Conservation (phyloP, 176 grass and related monocot genomes). For the Poa pratensis region DNA sequence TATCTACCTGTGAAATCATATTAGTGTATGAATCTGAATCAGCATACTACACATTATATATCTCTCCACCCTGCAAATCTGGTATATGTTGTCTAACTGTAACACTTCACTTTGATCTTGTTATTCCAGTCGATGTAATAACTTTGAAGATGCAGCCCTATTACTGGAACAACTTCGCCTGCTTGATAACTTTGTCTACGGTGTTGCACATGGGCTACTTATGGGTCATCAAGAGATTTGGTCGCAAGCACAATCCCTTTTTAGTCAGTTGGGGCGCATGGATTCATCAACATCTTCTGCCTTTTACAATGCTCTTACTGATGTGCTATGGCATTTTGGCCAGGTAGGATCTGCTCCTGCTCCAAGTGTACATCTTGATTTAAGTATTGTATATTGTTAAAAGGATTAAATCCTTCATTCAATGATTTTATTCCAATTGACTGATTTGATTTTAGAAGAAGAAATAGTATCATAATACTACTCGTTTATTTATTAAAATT, state of each 20-base stretch:
- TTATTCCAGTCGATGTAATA: conserved; percentile 86
- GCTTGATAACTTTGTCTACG: conserved; percentile 95
- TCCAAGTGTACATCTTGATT: conserved; percentile 20
- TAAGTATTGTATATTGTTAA: conserved; percentile 15
- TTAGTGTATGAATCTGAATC: background rate
- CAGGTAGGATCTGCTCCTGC: conserved; percentile 62
- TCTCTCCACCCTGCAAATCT: background rate
- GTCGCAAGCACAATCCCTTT: conserved; percentile 72
- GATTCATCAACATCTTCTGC: conserved; percentile 92
- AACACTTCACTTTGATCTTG: conserved; percentile 33
- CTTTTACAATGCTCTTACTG: conserved; percentile 99
- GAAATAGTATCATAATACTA: background rate
- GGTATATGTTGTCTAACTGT: conserved; percentile 20
- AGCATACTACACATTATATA: conserved; percentile 30
- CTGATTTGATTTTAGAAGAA: conserved; percentile 8
- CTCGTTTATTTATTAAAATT: conserved; percentile 12
- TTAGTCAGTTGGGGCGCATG: conserved; percentile 82
- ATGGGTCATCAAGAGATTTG: conserved; percentile 85
- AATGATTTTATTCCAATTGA: background rate
- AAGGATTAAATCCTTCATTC: background rate
- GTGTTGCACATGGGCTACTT: conserved; percentile 87
- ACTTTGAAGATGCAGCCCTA: conserved; percentile 92
- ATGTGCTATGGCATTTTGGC: conserved; percentile 99
- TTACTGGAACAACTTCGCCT: conserved; percentile 93
- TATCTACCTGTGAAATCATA: background rate